phyloP scores from a whole-genome alignment of 805 yeast genomes.

The Yamadazyma akitaensis region DNA sequence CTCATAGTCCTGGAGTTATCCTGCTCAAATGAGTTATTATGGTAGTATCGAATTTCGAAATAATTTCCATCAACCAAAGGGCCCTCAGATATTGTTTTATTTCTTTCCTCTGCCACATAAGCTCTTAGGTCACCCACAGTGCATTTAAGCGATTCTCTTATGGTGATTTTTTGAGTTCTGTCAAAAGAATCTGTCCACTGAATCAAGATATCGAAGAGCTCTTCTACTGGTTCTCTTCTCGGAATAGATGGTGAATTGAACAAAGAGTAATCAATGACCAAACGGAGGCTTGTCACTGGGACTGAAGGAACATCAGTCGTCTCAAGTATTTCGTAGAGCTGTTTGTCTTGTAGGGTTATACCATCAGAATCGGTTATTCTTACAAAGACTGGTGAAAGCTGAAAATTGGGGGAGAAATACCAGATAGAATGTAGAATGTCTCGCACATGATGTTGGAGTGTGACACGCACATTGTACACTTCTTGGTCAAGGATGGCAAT shows the following conservation, averaged over 20 bases:
- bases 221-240: conserved; percentile 21
- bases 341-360: conserved; percentile 10
- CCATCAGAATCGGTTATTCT: conserved; percentile 2
- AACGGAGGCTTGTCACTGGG: conserved; percentile 8
- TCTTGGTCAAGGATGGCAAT: conserved; percentile 3
- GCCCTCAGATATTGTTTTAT: conserved; percentile 8
- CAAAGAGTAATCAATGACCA: conserved; percentile 25
- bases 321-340: conserved; percentile 11
- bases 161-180: conserved; percentile 7
- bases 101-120: conserved; percentile 15
- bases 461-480: conserved; percentile 17
- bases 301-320: conserved; percentile 8
- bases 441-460: conserved; percentile 21
- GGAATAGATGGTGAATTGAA: conserved; percentile 19
- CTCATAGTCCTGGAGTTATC: conserved; percentile 11
- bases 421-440: conserved; percentile 29
- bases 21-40: conserved; percentile 5
- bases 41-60: conserved; percentile 12
- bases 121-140: conserved; percentile 19
- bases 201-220: conserved; percentile 21
- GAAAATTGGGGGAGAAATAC: conserved; percentile 21
- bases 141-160: conserved; percentile 21
- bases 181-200: conserved; percentile 14
- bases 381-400: conserved; percentile 26
- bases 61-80: conserved; percentile 11